Conservation (phyloP, 2,329 filamentous ascomycete genomes). For the Paecilomyces formosus region DNA sequence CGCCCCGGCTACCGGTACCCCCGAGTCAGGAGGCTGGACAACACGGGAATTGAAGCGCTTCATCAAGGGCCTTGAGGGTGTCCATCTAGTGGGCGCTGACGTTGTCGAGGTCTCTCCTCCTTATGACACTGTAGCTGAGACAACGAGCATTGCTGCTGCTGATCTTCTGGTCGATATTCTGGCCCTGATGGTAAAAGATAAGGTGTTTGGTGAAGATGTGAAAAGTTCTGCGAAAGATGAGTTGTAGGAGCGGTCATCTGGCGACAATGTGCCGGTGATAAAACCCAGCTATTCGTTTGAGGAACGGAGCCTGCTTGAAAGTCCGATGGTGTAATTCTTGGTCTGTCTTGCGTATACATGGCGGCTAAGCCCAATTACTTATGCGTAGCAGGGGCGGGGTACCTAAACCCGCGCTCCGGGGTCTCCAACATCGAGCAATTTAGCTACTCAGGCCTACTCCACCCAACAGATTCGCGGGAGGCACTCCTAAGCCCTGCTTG, state of each 20-base stretch:
- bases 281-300: no score
- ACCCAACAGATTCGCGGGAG: no score
- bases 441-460: no score
- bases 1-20: conserved; percentile 24
- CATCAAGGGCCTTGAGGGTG: conserved; percentile 14
- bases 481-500: no score
- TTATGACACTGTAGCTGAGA: conserved; percentile 18
- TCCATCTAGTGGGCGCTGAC: conserved; percentile 17
- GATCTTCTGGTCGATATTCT: conserved; percentile 22
- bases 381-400: no score
- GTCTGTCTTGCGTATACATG: no score
- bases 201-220: neutral
- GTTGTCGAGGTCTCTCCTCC: conserved; percentile 18
- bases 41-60: conserved; percentile 15
- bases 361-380: no score
- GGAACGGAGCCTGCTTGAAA: no score
- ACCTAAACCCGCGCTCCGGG: no score
- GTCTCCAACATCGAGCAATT: no score
- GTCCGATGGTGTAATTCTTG: no score
- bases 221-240: neutral
- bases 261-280: no score
- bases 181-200: conserved; percentile 17
- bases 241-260: neutral
- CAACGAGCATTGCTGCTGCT: conserved; percentile 20
- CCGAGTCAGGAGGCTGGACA: conserved; percentile 18